Conservation (phyloP, 2,329 filamentous ascomycete species). For the Calonectria hawksworthii region DNA sequence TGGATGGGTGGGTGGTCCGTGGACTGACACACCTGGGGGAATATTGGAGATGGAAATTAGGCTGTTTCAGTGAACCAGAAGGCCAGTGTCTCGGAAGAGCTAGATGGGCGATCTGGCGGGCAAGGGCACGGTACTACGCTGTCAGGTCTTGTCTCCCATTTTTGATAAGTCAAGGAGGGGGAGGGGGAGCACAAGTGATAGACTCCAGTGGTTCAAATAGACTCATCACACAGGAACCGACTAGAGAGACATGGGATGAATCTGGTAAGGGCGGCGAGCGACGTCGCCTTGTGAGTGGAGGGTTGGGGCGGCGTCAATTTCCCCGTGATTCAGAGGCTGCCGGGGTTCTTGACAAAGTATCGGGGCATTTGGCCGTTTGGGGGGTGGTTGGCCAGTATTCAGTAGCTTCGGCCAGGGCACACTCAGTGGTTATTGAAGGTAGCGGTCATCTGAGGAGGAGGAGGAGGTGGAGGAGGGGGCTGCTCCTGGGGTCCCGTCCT, state of each 20-base stretch:
- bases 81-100: slow-evolving; percentile 21
- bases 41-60: slow-evolving; percentile 35
- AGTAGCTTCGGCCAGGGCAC: background rate
- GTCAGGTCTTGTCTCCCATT: background rate
- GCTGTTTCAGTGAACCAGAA: slow-evolving; percentile 40
- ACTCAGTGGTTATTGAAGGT: background rate
- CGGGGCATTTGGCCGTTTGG: slow-evolving; percentile 33
- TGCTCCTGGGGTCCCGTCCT: background rate
- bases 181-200: background rate
- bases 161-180: background rate
- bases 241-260: slow-evolving; percentile 1
- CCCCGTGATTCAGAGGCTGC: slow-evolving; percentile 24
- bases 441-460: background rate
- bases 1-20: slow-evolving; percentile 15
- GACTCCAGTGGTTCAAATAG: background rate
- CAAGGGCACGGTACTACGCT: background rate
- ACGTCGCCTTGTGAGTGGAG: slow-evolving; percentile 3
- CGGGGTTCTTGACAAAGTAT: slow-evolving; percentile 4
- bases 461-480: too few species aligned
- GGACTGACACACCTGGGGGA: background rate
- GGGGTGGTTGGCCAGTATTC: slow-evolving; percentile 19
- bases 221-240: slow-evolving; percentile 2
- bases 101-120: background rate
- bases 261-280: slow-evolving; percentile 1
- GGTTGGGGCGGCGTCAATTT: slow-evolving; percentile 19